Evolutionary conservation across 2,329 filamentous ascomycete genomes (phyloP).

Genomic region (Aspergillus sp.): DNA sequence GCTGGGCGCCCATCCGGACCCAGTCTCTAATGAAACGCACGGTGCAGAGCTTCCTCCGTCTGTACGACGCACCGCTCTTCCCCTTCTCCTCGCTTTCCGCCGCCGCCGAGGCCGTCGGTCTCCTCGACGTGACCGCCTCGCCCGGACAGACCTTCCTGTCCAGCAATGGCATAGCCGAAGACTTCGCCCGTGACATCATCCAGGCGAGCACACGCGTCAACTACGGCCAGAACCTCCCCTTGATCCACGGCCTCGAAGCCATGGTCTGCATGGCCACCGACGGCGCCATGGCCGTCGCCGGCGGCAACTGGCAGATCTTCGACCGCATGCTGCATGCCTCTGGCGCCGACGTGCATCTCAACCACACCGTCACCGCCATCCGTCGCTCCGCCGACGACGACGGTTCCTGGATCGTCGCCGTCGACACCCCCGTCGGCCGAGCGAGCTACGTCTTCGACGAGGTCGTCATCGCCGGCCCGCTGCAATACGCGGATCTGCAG

Average conservation of each 20-base stretch:
- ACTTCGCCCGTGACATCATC: constrained; percentile 77
- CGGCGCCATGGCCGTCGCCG: constrained; percentile 73
- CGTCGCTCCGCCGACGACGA: constrained; percentile 27
- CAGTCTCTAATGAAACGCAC: constrained; percentile 70
- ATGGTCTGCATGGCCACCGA: constrained; percentile 92
- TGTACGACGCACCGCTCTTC: constrained; percentile 81
- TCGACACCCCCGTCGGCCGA: neutral
- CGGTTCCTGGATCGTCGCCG: constrained; percentile 45
- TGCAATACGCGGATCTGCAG: constrained; percentile 73
- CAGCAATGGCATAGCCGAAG: constrained; percentile 63
- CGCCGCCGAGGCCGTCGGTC: constrained; percentile 64
- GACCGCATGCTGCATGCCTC: constrained; percentile 71
- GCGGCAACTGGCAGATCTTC: constrained; percentile 96
- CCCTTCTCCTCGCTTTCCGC: constrained; percentile 77
- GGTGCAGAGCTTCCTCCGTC: constrained; percentile 69
- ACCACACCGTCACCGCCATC: constrained; percentile 67
- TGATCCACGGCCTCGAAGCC: constrained; percentile 84
- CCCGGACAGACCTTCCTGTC: constrained; percentile 73
- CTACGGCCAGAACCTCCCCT: constrained; percentile 83
- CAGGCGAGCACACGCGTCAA: constrained; percentile 92
- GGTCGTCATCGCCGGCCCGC: constrained; percentile 78
- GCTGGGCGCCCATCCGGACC: constrained; percentile 71
- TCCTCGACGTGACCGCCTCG: constrained; percentile 64
- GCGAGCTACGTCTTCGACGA: constrained; percentile 61
- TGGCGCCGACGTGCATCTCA: constrained; percentile 59